Conservation (phyloP, 2,329 filamentous ascomycete genomes). For the Herpotrichia juniperi region DNA sequence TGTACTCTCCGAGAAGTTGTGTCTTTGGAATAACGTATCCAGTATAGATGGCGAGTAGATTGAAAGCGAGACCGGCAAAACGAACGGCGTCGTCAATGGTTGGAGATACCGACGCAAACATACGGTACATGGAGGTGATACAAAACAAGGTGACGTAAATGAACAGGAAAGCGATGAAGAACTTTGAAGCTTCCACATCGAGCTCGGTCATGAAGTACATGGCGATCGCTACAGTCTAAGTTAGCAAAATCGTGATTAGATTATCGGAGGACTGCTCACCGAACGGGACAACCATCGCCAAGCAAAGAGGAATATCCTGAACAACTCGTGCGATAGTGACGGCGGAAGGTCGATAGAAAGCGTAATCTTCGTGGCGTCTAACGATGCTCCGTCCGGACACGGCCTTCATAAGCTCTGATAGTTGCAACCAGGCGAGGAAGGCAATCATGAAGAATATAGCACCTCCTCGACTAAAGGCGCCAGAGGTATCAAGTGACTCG, state of each 20-base stretch:
- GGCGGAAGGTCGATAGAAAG: constrained; percentile 72
- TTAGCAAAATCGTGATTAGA: constrained; percentile 11
- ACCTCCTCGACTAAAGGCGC: constrained; percentile 68
- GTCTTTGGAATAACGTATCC: constrained; percentile 73
- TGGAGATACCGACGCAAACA: constrained; percentile 68
- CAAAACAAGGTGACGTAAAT: constrained; percentile 68
- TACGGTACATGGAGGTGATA: constrained; percentile 68
- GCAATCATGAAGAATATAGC: constrained; percentile 70
- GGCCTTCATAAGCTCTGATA: constrained; percentile 79
- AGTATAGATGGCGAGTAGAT: constrained; percentile 67
- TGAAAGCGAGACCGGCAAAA: constrained; percentile 67
- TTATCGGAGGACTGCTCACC: constrained; percentile 18
- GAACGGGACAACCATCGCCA: constrained; percentile 65
- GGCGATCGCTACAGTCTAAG: constrained; percentile 50
- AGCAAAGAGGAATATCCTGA: constrained; percentile 66
- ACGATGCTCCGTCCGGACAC: constrained; percentile 74
- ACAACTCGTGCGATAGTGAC: constrained; percentile 67
- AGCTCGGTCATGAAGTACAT: constrained; percentile 70
- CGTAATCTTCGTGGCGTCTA: constrained; percentile 70
- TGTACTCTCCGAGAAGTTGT: constrained; percentile 62
- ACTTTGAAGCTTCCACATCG: constrained; percentile 65
- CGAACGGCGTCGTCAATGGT: constrained; percentile 70
- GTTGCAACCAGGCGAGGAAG: constrained; percentile 72
- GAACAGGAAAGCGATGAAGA: constrained; percentile 70
- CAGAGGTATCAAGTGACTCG: constrained; percentile 62